Evolutionary conservation across 2,329 filamentous ascomycete species (phyloP).

Genomic region (Colletotrichum costaricense): DNA sequence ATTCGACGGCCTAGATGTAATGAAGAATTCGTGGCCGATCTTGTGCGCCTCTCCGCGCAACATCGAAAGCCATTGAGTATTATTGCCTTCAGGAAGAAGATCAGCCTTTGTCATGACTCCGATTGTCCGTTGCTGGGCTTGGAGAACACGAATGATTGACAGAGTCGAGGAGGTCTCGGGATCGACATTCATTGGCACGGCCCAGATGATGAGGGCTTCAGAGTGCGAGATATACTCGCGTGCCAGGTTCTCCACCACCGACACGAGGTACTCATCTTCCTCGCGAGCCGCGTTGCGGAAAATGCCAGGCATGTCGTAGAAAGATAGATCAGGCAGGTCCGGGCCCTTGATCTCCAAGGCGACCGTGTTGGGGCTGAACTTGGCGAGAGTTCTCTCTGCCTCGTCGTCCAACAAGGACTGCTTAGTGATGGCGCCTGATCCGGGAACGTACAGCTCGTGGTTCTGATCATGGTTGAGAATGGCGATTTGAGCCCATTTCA

Average conservation of each 20-base stretch:
- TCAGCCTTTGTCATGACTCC: conserved; percentile 91
- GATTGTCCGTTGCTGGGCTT: conserved; percentile 70
- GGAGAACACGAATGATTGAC: conserved; percentile 68
- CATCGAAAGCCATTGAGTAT: conserved; percentile 71
- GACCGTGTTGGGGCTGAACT: conserved; percentile 87
- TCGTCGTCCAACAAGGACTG: conserved; percentile 50
- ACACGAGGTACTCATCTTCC: conserved; percentile 75
- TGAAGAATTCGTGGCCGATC: conserved; percentile 81
- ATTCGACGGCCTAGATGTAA: conserved; percentile 75
- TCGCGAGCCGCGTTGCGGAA: conserved; percentile 76
- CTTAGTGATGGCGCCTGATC: conserved; percentile 52
- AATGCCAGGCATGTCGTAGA: conserved; percentile 87
- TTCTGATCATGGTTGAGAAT: conserved; percentile 75
- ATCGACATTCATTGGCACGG: conserved; percentile 82
- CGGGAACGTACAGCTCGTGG: conserved; percentile 65
- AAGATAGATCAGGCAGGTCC: conserved; percentile 77
- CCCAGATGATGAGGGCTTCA: conserved; percentile 81
- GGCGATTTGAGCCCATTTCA: conserved; percentile 82
- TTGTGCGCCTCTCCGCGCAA: conserved; percentile 70
- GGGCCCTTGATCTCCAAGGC: conserved; percentile 80
- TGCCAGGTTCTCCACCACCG: conserved; percentile 78
- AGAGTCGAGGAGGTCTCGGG: conserved; percentile 80
- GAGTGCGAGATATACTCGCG: conserved; percentile 75
- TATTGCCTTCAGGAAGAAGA: conserved; percentile 66
- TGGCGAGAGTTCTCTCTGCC: conserved; percentile 62